Evolutionary conservation across 2,329 filamentous ascomycete species (phyloP), one percentile per base, ranked within the genome.

Genomic region (Microthyrium microscopicum): DNA sequence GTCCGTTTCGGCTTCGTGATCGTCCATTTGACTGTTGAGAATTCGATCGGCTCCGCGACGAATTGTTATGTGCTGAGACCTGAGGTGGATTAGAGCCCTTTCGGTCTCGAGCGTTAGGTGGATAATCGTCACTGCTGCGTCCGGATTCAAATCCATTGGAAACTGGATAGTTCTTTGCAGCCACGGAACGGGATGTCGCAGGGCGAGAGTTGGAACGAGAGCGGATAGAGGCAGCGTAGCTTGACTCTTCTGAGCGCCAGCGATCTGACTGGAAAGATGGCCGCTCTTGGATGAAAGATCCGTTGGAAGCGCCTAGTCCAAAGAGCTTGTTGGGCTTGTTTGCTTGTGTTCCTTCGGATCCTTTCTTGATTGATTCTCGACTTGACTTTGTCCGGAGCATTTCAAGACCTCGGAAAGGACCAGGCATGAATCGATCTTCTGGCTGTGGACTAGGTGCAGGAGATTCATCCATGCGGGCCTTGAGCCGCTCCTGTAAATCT

Each of bases 401-500:
- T 16, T 68, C 72, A 17, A 81, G 56, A 2, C 72, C 66, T 43
- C 71, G 73, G 4, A 68, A 55, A 4, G 56, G 51, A 29, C 56
- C 53, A n/a, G n/a, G n/a, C n/a, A n/a, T n/a, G n/a, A n/a, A n/a
- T n/a, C n/a, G n/a, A n/a, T n/a, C n/a, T n/a, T n/a, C n/a, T 19
- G 46, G 42, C 26, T 42, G 7, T 5, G 13, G 35, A 20, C 35
- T 34, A 29, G 52, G 47, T 22, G 48, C 48, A 19, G 54, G 53
- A 33, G 51, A 56, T 5, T 51, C 52, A 43, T 79, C 75, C 1
- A 70, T 72, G 41, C 74, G 77, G 1, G 69, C 76, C 5, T 72
- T 78, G 28, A 85, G 57, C 42, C 72, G 76, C 51, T 85, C 77
- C 33, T 80, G 73, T 5, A 85, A 76, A 1, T 75, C 68, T 20